These are phyloP conservation scores for Cutaneotrichosporon sp. DNA, from an alignment of 1,284 basidiomycete genomes.

Conservation along the genomic window DNA sequence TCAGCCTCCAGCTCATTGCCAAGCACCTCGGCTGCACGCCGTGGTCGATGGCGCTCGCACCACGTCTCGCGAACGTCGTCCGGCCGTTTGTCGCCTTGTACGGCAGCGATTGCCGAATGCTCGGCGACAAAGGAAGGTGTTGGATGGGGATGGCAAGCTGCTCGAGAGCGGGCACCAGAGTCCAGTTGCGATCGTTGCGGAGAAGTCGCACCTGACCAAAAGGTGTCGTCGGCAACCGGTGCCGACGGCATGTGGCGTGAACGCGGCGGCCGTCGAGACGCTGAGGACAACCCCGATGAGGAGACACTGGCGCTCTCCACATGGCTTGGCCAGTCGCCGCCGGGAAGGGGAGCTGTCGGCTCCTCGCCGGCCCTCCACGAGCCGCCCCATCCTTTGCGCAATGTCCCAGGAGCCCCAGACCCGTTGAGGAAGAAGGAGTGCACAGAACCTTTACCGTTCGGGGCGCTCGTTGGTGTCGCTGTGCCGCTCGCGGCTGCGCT, in stretches of 20 bases:
- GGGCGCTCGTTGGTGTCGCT: neutral
- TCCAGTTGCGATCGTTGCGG: too few species aligned
- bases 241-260: too few species aligned
- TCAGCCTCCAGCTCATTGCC: constrained; percentile 70
- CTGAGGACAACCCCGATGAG: too few species aligned
- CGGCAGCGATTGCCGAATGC: constrained; percentile 31
- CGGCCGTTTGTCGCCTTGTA: constrained; percentile 6
- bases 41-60: constrained; percentile 73
- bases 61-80: constrained; percentile 54
- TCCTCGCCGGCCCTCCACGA: constrained; percentile 30
- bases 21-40: constrained; percentile 65
- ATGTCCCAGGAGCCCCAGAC: constrained; percentile 8
- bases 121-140: constrained; percentile 18
- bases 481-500: neutral
- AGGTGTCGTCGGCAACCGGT: too few species aligned
- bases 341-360: constrained; percentile 26
- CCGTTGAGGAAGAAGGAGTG: constrained; percentile 32
- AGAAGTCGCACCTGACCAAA: too few species aligned
- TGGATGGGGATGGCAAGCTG: neutral
- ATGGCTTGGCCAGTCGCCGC: constrained; percentile 18
- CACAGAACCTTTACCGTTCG: constrained; percentile 2
- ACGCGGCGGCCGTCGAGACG: too few species aligned
- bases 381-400: constrained; percentile 39
- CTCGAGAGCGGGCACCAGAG: neutral
- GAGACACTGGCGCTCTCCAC: neutral